Conservation (phyloP, 345 rosid species). For the Populus simonii region DNA sequence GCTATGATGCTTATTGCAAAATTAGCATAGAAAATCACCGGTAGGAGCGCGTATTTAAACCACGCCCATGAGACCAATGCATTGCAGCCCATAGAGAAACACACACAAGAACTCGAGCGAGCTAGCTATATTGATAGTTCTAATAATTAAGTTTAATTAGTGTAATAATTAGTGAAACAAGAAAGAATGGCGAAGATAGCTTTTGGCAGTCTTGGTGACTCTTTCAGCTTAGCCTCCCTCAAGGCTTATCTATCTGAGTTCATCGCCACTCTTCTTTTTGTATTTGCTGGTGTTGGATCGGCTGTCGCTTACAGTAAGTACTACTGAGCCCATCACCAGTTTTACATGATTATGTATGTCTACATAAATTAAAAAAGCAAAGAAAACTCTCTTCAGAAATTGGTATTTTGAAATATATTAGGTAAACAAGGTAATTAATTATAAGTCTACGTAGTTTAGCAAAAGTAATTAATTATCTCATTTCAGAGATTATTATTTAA, state of each 20-base stretch:
- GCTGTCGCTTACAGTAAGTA: constrained; percentile 65
- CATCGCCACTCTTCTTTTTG: constrained; percentile 85
- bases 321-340: not conserved
- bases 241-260: constrained; percentile 78
- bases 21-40: not conserved
- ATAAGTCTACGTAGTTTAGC: too few species aligned
- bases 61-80: not conserved
- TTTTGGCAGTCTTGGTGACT: constrained; percentile 70
- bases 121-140: not conserved
- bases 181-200: constrained; percentile 68
- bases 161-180: not conserved
- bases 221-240: constrained; percentile 62
- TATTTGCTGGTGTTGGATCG: constrained; percentile 94
- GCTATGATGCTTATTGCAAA: constrained; percentile 17
- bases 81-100: too few species aligned
- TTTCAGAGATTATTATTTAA: too few species aligned
- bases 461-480: too few species aligned
- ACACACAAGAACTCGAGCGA: not conserved
- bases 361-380: not conserved
- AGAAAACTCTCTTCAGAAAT: too few species aligned
- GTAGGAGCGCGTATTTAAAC: not conserved
- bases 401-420: too few species aligned
- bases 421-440: too few species aligned
- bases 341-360: too few species aligned
- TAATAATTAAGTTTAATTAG: not conserved